phyloP scores from a whole-genome alignment of 139 green algal genomes.

The Pseudopediastrum boryanum region DNA sequence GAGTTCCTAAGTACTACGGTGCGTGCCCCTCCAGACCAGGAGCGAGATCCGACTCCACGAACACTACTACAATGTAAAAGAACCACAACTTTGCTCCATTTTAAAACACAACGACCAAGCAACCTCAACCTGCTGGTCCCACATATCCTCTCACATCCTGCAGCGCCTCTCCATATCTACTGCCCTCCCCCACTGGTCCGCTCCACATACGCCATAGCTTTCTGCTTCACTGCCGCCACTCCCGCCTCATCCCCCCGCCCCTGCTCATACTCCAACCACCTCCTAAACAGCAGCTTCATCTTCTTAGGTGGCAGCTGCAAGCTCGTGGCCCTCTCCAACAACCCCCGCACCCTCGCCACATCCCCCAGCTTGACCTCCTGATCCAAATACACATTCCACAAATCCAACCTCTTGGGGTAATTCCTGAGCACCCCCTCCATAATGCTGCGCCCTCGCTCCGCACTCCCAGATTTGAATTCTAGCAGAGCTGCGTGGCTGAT shows the following conservation, averaged over 20 bases:
- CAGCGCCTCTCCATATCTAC: no score
- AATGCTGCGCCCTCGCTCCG: slow-evolving; percentile 81
- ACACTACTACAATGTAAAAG: no score
- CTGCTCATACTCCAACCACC: slow-evolving; percentile 94
- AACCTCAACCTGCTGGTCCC: no score
- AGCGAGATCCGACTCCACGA: no score
- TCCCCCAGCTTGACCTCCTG: slow-evolving; percentile 79
- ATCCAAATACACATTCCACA: slow-evolving; percentile 97
- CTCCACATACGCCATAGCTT: slow-evolving; percentile 91
- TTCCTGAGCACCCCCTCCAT: slow-evolving; percentile 91
- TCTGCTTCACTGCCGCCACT: slow-evolving; percentile 85
- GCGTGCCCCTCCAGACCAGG: no score
- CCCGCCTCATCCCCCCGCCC: slow-evolving; percentile 66
- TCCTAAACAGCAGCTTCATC: slow-evolving; percentile 93
- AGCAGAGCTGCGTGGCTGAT: slow-evolving; percentile 71
- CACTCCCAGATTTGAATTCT: slow-evolving; percentile 79
- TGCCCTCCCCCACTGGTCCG: no score
- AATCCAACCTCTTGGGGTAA: slow-evolving; percentile 93
- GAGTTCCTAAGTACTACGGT: no score
- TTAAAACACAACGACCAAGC: no score
- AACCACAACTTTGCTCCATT: no score
- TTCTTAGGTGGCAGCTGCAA: slow-evolving; percentile 88
- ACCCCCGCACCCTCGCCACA: slow-evolving; percentile 56
- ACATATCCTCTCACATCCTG: no score
- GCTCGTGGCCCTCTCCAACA: slow-evolving; percentile 91